A percentile compares a stretch with the other conserved stretches of the same genome.
Evolutionary conservation across 306 rosid species (phyloP).

Genomic region (Sindora glabra): DNA sequence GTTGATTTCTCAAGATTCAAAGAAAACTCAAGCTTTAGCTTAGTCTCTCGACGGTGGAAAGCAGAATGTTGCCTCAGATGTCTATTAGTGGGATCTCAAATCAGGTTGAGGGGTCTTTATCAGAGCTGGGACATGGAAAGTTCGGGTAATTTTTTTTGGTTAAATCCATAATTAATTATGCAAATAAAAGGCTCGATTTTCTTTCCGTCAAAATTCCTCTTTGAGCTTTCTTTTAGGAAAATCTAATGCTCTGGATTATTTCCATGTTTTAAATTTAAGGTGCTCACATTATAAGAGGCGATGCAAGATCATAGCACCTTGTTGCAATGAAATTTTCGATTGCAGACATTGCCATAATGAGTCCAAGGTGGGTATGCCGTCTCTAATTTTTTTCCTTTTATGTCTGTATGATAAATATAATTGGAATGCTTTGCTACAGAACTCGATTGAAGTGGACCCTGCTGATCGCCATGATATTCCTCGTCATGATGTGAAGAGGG

Average conservation of each 20-base stretch:
- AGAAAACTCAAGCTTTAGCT: too few relatives aligned
- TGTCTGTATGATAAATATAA: not conserved
- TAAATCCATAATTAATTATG: too few relatives aligned
- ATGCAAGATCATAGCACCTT: slow-evolving; percentile 34
- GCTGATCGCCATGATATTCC: slow-evolving; percentile 61
- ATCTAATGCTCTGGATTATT: not conserved
- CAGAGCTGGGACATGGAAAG: not conserved
- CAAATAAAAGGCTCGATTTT: too few relatives aligned
- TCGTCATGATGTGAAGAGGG: slow-evolving; percentile 65
- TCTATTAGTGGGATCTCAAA: not conserved
- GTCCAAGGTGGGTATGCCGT: slow-evolving; percentile 17
- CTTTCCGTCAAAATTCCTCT: too few relatives aligned
- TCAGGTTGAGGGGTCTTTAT: not conserved
- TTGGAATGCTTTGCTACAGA: slow-evolving; percentile 26
- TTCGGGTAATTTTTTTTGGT: slow-evolving; percentile 6
- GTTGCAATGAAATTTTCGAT: slow-evolving; percentile 22
- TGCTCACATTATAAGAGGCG: slow-evolving; percentile 33
- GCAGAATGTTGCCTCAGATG: too few relatives aligned
- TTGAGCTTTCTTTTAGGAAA: not conserved
- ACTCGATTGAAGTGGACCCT: slow-evolving; percentile 48
- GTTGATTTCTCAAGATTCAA: too few relatives aligned
- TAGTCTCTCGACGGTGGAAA: too few relatives aligned
- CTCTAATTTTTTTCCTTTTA: not conserved
- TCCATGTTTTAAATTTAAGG: not conserved
- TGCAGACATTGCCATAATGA: slow-evolving; percentile 35